phyloP scores from a whole-genome alignment of 2,329 filamentous ascomycete genomes.

The Colletotrichum spinosum region DNA sequence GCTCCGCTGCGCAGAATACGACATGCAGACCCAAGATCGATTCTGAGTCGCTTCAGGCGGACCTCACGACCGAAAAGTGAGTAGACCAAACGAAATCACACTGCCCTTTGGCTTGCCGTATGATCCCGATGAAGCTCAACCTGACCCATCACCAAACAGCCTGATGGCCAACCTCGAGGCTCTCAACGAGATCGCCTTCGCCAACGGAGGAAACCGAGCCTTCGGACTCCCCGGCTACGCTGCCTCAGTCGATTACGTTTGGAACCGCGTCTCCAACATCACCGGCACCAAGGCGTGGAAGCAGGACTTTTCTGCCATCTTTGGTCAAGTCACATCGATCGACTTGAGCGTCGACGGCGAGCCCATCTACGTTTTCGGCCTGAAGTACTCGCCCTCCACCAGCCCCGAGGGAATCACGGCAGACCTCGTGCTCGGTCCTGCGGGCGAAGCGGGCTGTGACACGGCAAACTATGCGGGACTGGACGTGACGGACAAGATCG shows the following conservation, averaged over 20 bases:
- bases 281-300: constrained; percentile 53
- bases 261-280: constrained; percentile 56
- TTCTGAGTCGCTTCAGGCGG: constrained; percentile 36
- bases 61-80: constrained; percentile 37
- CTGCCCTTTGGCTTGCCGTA: too few relatives aligned
- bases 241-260: constrained; percentile 62
- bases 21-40: constrained; percentile 37
- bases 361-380: constrained; percentile 44
- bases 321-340: constrained; percentile 36
- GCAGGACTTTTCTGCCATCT: constrained; percentile 58
- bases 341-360: constrained; percentile 41
- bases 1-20: constrained; percentile 14
- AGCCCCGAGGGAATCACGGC: constrained; percentile 54
- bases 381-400: constrained; percentile 62
- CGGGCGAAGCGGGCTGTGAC: constrained; percentile 43
- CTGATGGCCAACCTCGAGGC: constrained; percentile 58
- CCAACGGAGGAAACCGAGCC: constrained; percentile 64
- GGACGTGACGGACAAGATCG: constrained; percentile 46
- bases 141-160: constrained; percentile 41
- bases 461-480: constrained; percentile 43
- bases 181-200: constrained; percentile 60
- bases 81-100: neutral
- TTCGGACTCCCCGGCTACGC: constrained; percentile 63
- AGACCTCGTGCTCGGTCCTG: constrained; percentile 44
- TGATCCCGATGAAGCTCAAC: neutral